phyloP scores from a whole-genome alignment of 495 filamentous ascomycete species.

The Darksidea phi region DNA sequence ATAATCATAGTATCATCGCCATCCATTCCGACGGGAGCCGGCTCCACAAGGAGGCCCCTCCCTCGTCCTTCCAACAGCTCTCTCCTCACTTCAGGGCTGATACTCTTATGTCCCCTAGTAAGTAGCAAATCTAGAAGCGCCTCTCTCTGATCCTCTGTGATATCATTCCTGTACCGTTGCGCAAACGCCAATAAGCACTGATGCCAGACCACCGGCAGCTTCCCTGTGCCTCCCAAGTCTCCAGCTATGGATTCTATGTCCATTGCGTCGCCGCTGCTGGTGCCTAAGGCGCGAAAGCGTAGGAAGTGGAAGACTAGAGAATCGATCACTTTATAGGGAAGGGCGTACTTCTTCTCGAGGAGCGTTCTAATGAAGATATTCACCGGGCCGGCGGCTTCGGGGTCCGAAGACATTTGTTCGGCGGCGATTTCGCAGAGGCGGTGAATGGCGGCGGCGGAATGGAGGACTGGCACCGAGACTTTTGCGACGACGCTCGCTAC shows the following conservation, averaged over 20 bases:
- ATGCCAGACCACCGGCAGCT: slow-evolving; percentile 86
- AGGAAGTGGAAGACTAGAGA: slow-evolving; percentile 94
- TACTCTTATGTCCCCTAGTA: slow-evolving; percentile 79
- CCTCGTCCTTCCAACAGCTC: slow-evolving; percentile 88
- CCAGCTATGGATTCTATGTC: slow-evolving; percentile 49
- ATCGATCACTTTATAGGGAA: slow-evolving; percentile 93
- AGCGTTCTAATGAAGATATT: slow-evolving; percentile 91
- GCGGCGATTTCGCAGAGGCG: slow-evolving; percentile 90
- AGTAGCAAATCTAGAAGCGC: slow-evolving; percentile 86
- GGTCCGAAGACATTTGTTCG: slow-evolving; percentile 68
- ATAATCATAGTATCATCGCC: slow-evolving; percentile 94
- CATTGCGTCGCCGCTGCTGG: slow-evolving; percentile 47
- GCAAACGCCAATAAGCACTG: slow-evolving; percentile 86
- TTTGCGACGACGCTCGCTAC: slow-evolving; percentile 77
- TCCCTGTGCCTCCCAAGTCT: slow-evolving; percentile 53
- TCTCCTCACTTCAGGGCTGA: slow-evolving; percentile 87
- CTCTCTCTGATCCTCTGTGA: slow-evolving; percentile 91
- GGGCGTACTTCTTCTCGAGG: slow-evolving; percentile 93
- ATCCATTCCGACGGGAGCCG: slow-evolving; percentile 53
- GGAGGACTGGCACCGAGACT: slow-evolving; percentile 80
- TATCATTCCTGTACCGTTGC: slow-evolving; percentile 88
- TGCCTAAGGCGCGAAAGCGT: slow-evolving; percentile 67
- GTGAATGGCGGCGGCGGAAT: slow-evolving; percentile 88
- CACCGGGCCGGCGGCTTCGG: slow-evolving; percentile 78
- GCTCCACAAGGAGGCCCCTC: slow-evolving; percentile 69